Evolutionary conservation across 2,329 filamentous ascomycete species (phyloP).

Genomic region (Neofusicoccum parvum): DNA sequence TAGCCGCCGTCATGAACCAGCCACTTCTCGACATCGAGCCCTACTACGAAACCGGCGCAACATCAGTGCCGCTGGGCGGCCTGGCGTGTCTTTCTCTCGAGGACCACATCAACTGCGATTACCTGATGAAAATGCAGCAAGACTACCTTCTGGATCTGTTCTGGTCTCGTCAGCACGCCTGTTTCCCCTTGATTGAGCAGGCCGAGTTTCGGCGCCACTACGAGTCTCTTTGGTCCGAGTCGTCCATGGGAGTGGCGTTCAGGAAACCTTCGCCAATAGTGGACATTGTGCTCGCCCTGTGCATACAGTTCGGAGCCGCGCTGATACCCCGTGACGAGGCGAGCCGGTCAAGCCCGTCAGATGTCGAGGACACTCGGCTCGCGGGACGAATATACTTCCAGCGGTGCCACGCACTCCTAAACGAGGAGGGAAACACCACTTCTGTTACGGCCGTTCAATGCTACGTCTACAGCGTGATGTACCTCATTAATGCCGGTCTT

Average conservation of each 20-base stretch:
- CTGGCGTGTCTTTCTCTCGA: background rate
- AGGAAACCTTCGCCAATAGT: conserved; percentile 53
- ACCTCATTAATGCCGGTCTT: conserved; percentile 52
- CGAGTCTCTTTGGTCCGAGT: conserved; percentile 30
- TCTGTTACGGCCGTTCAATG: conserved; percentile 53
- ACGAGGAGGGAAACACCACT: conserved; percentile 22
- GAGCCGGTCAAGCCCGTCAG: background rate
- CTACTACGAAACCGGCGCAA: background rate
- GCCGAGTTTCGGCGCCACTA: conserved; percentile 49
- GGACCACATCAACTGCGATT: conserved; percentile 25
- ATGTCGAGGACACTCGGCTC: conserved; percentile 42
- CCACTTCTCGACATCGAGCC: conserved; percentile 24
- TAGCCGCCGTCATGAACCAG: conserved; percentile 39
- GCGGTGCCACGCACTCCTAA: conserved; percentile 42
- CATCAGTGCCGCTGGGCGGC: background rate
- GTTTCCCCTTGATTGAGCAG: conserved; percentile 49
- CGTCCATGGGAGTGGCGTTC: background rate
- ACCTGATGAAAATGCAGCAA: conserved; percentile 46
- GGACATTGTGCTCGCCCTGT: conserved; percentile 56
- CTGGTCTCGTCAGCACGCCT: conserved; percentile 51
- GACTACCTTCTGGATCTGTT: conserved; percentile 52
- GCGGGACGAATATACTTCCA: conserved; percentile 52
- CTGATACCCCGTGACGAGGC: conserved; percentile 11
- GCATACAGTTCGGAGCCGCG: conserved; percentile 51
- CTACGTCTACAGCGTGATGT: conserved; percentile 48